These are phyloP conservation scores for Heimioporus retisporus DNA, from an alignment of 1,284 basidiomycete genomes.

Conservation along the genomic window DNA sequence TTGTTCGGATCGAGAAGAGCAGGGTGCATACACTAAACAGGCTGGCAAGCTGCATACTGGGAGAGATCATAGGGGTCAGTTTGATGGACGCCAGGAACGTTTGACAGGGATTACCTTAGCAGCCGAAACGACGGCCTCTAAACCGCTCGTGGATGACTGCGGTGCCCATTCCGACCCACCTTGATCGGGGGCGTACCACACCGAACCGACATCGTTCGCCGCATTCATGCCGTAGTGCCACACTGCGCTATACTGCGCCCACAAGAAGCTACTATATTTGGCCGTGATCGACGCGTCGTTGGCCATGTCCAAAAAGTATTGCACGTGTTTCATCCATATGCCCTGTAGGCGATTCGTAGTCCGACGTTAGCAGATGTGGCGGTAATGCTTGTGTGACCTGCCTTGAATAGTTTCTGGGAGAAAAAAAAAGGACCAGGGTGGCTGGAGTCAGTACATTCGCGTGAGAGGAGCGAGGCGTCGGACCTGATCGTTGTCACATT, in stretches of 20 bases:
- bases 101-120: slow-evolving; percentile 28
- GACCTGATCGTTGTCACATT: slow-evolving; percentile 62
- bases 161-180: slow-evolving; percentile 41
- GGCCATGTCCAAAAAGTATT: slow-evolving; percentile 54
- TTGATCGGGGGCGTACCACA: slow-evolving; percentile 34
- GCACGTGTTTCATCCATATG: slow-evolving; percentile 55
- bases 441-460: slow-evolving; percentile 12
- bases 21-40: too few relatives aligned
- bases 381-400: not conserved
- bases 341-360: slow-evolving; percentile 35
- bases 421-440: not conserved
- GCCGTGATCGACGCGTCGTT: slow-evolving; percentile 46
- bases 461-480: not conserved
- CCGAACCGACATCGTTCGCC: slow-evolving; percentile 54
- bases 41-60: too few relatives aligned
- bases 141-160: slow-evolving; percentile 43
- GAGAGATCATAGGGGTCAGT: too few relatives aligned
- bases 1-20: too few relatives aligned
- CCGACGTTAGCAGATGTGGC: too few relatives aligned
- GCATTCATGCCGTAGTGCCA: slow-evolving; percentile 49
- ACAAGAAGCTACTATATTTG: slow-evolving; percentile 53
- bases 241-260: slow-evolving; percentile 52
- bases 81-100: too few relatives aligned
- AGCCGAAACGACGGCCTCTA: slow-evolving; percentile 41
- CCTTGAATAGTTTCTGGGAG: slow-evolving; percentile 59